Conservation (phyloP, 73 alveolate genomes). For the Paramecium sonneborni region DNA sequence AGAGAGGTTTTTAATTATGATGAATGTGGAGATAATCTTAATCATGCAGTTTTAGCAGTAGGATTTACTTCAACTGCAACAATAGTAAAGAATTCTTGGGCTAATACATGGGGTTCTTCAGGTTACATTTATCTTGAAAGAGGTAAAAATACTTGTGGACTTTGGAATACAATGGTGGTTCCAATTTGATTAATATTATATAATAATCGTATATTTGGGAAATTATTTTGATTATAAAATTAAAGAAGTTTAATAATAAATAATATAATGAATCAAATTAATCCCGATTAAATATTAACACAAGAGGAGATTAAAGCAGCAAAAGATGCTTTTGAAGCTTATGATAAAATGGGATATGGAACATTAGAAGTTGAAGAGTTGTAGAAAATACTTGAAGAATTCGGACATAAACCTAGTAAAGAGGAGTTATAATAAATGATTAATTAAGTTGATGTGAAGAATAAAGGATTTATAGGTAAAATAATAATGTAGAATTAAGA, state of each 20-base stretch:
- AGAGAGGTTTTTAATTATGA: slow-evolving; percentile 48
- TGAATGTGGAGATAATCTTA: slow-evolving; percentile 62
- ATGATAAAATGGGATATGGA: slow-evolving; percentile 69
- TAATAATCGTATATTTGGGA: too few relatives aligned
- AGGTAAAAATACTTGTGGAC: slow-evolving; percentile 72
- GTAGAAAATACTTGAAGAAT: slow-evolving; percentile 76
- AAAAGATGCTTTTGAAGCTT: slow-evolving; percentile 41
- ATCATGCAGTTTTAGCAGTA: slow-evolving; percentile 74
- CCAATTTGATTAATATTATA: slow-evolving; percentile 30
- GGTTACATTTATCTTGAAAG: slow-evolving; percentile 70
- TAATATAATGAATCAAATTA: slow-evolving; percentile 6
- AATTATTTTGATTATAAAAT: too few relatives aligned
- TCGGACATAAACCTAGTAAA: slow-evolving; percentile 80
- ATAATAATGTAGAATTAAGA: neutral
- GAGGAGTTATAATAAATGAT: slow-evolving; percentile 76
- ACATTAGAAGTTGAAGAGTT: slow-evolving; percentile 77
- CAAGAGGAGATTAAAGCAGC: slow-evolving; percentile 7
- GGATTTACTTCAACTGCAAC: slow-evolving; percentile 24
- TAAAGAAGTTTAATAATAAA: too few relatives aligned
- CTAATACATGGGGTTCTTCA: slow-evolving; percentile 74
- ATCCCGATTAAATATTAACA: neutral
- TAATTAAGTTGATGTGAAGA: slow-evolving; percentile 84
- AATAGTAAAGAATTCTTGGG: slow-evolving; percentile 75
- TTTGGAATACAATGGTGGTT: slow-evolving; percentile 48
- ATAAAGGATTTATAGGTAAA: slow-evolving; percentile 71